phyloP scores from a whole-genome alignment of 768 basidiomycete genomes.

The Trametes maxima region DNA sequence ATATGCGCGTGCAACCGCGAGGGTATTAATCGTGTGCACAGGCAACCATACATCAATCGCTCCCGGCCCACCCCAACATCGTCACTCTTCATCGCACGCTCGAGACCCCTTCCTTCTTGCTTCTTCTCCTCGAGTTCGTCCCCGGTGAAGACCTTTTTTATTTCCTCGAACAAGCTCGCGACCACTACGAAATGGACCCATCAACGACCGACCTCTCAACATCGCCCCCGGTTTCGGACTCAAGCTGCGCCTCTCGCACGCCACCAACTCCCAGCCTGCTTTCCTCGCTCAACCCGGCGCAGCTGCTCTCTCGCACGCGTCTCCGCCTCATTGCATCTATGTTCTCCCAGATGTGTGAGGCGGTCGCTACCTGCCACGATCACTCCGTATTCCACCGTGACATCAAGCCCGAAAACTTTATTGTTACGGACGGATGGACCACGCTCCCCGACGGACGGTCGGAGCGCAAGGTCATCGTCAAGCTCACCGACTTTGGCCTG shows the following conservation, averaged over 20 bases:
- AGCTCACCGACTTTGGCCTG: conserved; percentile 95
- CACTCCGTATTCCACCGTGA: conserved; percentile 93
- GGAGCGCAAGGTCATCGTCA: conserved; percentile 91
- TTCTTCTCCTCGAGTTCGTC: conserved; percentile 93
- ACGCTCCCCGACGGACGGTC: conserved; percentile 55
- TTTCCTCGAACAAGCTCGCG: conserved; percentile 95
- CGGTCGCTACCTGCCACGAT: conserved; percentile 92
- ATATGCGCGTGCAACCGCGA: conserved; percentile 4
- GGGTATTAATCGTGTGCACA: conserved; percentile 32
- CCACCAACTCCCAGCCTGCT: conserved; percentile 95
- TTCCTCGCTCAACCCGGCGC: conserved; percentile 74
- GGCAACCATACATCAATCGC: conserved; percentile 94
- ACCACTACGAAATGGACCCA: conserved; percentile 68
- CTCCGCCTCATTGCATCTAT: conserved; percentile 93
- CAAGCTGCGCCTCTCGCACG: conserved; percentile 53
- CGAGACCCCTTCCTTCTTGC: conserved; percentile 88
- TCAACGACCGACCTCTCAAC: conserved; percentile 26
- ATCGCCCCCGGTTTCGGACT: conserved; percentile 25
- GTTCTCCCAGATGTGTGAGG: conserved; percentile 99
- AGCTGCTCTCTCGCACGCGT: conserved; percentile 84
- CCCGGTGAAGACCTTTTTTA: conserved; percentile 98
- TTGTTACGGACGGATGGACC: conserved; percentile 81
- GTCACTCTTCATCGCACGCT: conserved; percentile 93
- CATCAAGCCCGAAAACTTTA: conserved; percentile 99
- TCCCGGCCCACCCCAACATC: conserved; percentile 89